Evolutionary conservation across 2,329 filamentous ascomycete genomes (phyloP), one percentile per base, ranked within the genome.

Genomic region (Lachnellula cervina): DNA sequence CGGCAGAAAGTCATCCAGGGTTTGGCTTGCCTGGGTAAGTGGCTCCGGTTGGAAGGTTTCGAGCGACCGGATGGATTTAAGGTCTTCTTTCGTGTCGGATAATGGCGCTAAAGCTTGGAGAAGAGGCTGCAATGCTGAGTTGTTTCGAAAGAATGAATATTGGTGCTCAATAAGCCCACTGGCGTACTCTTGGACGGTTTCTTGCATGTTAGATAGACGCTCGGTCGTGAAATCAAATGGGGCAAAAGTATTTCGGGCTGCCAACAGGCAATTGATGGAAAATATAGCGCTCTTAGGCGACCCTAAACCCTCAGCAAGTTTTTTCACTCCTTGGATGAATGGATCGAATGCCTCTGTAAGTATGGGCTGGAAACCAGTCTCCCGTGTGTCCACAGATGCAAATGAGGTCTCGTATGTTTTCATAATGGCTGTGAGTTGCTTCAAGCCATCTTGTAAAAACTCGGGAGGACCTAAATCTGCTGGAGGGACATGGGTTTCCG

Each of bases 1-100:
- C 0, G 94, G 92, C 23, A 99, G 76, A 73, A 97, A 99, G 58
- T 90, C 86, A 67, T 99, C 94, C 6, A 99, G 77, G 42, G 80
- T 81, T 65, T 92, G 89, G 64, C 89, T 89, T 2, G 87, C 84
- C 49, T 77, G 74, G 1, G 80, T 73, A n/a, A 97, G 76, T 0
- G 79, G 72, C 5, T 79, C 73, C 0, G 82, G 79, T 56, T 85
- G 80, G 66, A 90, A 82, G 4, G 79, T 72, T 0, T 79, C 75
- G 1, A 90, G 76, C n/a, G 78, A 78, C 42, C 78, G 76, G 11
- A 90, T 77, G 13, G 78, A 78, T 44, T 77, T 75, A 4, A 89
- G 70, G 49, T 83, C 78, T 14, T 83, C 77, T n/a, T 74, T 68
- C 43, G 72, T 69, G 40, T 69, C 63, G 55, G 61, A 55, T 3